These are phyloP conservation scores for Candida dajiaensis DNA, from an alignment of 805 yeast species.

Conservation along the genomic window DNA sequence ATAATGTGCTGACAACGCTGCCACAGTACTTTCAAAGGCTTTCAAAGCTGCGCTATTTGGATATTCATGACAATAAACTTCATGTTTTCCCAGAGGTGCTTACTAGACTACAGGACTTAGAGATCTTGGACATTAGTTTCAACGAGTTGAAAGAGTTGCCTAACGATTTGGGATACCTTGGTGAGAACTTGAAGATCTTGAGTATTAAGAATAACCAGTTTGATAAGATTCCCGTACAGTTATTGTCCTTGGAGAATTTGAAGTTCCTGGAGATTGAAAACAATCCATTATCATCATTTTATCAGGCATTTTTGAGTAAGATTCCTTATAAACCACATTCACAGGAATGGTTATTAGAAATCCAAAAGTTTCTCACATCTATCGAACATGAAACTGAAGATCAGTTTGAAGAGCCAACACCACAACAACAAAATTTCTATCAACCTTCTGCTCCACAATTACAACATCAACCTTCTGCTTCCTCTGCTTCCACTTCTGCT, in stretches of 20 bases:
- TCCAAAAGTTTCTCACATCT: conserved; percentile 7
- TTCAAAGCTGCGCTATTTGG: conserved; percentile 49
- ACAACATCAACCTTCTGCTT: neutral
- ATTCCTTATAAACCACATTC: conserved; percentile 30
- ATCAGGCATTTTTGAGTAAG: conserved; percentile 32
- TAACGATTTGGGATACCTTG: conserved; percentile 32
- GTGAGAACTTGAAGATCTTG: conserved; percentile 44
- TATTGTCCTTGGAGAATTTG: conserved; percentile 46
- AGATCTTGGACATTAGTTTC: conserved; percentile 58
- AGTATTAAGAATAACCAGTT: conserved; percentile 56
- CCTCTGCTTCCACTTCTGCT: neutral
- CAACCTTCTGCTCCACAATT: neutral
- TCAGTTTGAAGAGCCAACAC: conserved; percentile 1
- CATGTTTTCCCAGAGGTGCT: conserved; percentile 45
- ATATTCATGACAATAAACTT: conserved; percentile 57
- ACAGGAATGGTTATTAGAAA: conserved; percentile 36
- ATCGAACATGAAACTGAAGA: conserved; percentile 3
- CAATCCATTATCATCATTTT: conserved; percentile 53
- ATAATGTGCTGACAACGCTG: conserved; percentile 40
- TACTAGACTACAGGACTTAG: conserved; percentile 37
- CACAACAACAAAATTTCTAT: neutral
- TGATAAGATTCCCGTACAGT: conserved; percentile 44
- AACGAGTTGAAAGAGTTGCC: conserved; percentile 50
- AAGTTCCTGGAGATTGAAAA: conserved; percentile 54
- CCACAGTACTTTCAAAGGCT: conserved; percentile 43